These are phyloP conservation scores for Vinca major DNA, from an alignment of 305 asterid genomes.

Conservation along the genomic window DNA sequence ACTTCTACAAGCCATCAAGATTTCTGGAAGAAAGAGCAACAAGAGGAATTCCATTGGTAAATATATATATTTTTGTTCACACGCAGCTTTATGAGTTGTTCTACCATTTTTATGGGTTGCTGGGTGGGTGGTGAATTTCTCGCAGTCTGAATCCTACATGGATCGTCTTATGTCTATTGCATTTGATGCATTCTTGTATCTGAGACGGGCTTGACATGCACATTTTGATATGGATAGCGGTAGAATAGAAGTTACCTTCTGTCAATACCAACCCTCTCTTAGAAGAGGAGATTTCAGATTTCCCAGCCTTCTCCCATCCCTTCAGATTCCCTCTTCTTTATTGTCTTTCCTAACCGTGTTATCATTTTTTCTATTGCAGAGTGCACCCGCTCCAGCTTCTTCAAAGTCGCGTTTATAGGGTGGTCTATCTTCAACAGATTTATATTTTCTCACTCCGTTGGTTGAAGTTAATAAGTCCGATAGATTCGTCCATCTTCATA, in stretches of 20 bases:
- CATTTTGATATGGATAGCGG: neutral
- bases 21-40: slow-evolving; percentile 81
- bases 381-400: slow-evolving; percentile 51
- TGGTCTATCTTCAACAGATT: neutral
- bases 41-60: slow-evolving; percentile 84
- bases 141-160: neutral
- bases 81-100: neutral
- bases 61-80: slow-evolving; percentile 15
- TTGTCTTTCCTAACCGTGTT: neutral
- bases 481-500: too few relatives aligned
- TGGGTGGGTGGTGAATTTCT: neutral
- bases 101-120: too few relatives aligned
- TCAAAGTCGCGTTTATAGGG: slow-evolving; percentile 57
- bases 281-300: neutral
- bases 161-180: neutral
- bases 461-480: too few relatives aligned
- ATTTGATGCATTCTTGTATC: neutral
- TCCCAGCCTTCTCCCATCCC: neutral
- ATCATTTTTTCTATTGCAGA: slow-evolving; percentile 35
- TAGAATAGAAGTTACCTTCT: neutral
- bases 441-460: too few relatives aligned
- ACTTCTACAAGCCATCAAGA: slow-evolving; percentile 68
- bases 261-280: neutral
- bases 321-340: neutral
- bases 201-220: neutral